These are phyloP conservation scores for Elongisporangium anandrum DNA, from an alignment of 352 stramenopile species.

Conservation along the genomic window DNA sequence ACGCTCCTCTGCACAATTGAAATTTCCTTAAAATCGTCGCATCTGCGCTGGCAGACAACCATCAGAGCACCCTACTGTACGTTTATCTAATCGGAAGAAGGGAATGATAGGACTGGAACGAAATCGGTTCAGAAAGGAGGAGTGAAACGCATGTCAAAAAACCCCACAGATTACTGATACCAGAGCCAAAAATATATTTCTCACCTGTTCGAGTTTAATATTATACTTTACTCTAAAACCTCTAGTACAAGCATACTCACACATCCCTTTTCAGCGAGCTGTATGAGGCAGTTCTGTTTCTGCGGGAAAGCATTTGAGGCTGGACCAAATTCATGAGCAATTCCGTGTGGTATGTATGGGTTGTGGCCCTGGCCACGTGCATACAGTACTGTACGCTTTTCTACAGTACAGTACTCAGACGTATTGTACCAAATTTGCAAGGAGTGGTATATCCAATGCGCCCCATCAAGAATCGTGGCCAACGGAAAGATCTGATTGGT, in stretches of 20 bases:
- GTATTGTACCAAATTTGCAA: not conserved
- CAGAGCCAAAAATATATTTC: not conserved
- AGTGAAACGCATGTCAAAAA: not conserved
- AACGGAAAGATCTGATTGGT: not conserved
- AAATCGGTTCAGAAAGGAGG: not conserved
- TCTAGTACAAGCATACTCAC: not conserved
- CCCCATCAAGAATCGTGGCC: not conserved
- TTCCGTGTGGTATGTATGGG: too few species aligned
- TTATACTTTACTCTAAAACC: not conserved
- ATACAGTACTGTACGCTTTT: too few species aligned
- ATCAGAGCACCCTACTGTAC: too few species aligned
- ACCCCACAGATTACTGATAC: not conserved
- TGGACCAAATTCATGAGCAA: too few species aligned
- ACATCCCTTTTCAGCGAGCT: not conserved
- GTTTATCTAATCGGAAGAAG: too few species aligned
- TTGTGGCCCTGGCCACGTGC: not conserved
- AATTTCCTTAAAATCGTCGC: too few species aligned
- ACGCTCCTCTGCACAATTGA: too few species aligned
- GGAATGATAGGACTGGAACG: not conserved
- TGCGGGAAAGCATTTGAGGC: not conserved
- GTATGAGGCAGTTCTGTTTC: not conserved
- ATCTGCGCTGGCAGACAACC: too few species aligned
- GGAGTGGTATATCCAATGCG: not conserved
- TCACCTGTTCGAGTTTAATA: too few species aligned
- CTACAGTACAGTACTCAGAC: too few species aligned